Base-by-base conservation (phyloP, 345 rosid genomes). In the Pugionium dolabratum region DNA sequence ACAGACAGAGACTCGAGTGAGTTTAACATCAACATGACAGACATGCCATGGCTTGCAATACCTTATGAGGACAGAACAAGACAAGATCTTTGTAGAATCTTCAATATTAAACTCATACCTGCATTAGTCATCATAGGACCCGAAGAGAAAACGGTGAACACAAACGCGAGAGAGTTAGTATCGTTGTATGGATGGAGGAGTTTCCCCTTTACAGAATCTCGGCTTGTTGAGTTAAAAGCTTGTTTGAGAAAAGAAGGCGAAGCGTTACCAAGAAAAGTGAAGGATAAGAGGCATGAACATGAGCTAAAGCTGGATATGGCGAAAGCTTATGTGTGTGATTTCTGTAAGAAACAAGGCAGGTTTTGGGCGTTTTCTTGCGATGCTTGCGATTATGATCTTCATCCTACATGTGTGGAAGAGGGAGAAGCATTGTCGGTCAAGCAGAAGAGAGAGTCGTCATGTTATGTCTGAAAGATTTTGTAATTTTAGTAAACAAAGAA, bases 341-440 rank as follows among this genome's bases (percentile, higher is more conserved):
- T 43, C 34, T 87, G 91, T 75, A 84, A 76, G 64, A 70, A 64
- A 52, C 81, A 72, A 70, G 94, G 94, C 29, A 76, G 79, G 82
- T 89, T 85, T 67, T 89, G 96, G 96, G 80, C 96, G 10, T 84
- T 87, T 67, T 84, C 91, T 7, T 89, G 94, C 31, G 76, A 77
- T 36, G 86, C 77, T 40, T 87, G 94, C 28, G 83, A 89, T 71
- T 86, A 85, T 46, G 94, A 89, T 50, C 96, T 87, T 67, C 96
- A 89, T 72, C 96, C 94, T 11, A 66, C 77, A 30, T 84, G 96
- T 73, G 75, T 80, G 48, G 81, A 80, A 61, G 59, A 42, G 41
- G 41, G 46, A 52, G 76, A 79, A 72, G 43, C 70, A 56, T 47
- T 47, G 28, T 51, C 29, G 63, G 59, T 67, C 49, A 54, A 53